These are phyloP conservation scores for Pythium periplocum DNA, from an alignment of 352 stramenopile genomes.

Conservation along the genomic window DNA sequence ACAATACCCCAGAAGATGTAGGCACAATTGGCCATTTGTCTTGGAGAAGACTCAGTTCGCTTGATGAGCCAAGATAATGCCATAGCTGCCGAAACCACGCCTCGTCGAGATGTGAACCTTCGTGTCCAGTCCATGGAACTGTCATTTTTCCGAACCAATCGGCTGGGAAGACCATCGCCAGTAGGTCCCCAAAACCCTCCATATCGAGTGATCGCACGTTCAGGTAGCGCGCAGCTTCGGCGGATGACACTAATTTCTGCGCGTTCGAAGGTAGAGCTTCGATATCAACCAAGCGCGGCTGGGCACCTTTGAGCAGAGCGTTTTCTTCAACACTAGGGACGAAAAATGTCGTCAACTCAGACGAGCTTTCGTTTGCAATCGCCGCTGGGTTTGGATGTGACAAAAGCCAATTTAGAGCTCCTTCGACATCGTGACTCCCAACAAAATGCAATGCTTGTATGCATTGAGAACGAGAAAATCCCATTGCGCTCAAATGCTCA, in stretches of 20 bases:
- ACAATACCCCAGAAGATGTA: slow-evolving; percentile 36
- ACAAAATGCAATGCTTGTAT: slow-evolving; percentile 29
- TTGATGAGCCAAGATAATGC: slow-evolving; percentile 49
- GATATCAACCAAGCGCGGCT: slow-evolving; percentile 33
- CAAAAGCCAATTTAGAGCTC: slow-evolving; percentile 61
- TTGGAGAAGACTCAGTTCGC: slow-evolving; percentile 34
- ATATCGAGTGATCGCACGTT: slow-evolving; percentile 52
- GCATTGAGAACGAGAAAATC: slow-evolving; percentile 49
- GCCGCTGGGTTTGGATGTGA: slow-evolving; percentile 28
- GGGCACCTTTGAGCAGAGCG: slow-evolving; percentile 32
- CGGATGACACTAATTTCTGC: slow-evolving; percentile 29
- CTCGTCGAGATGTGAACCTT: slow-evolving; percentile 27
- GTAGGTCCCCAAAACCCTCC: slow-evolving; percentile 47
- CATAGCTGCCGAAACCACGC: slow-evolving; percentile 63
- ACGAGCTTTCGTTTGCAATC: neutral
- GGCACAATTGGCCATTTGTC: slow-evolving; percentile 70
- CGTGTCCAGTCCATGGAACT: slow-evolving; percentile 20
- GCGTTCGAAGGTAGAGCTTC: slow-evolving; percentile 23
- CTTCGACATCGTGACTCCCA: slow-evolving; percentile 36
- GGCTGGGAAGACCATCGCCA: slow-evolving; percentile 38
- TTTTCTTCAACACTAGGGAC: slow-evolving; percentile 42
- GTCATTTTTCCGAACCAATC: slow-evolving; percentile 36
- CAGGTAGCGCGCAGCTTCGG: slow-evolving; percentile 19
- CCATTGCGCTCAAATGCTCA: slow-evolving; percentile 56
- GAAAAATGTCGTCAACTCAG: slow-evolving; percentile 19